Evolutionary conservation across 257 asterid species (phyloP), one percentile per base, ranked within the genome.

Genomic region (Capsicum chinense): DNA sequence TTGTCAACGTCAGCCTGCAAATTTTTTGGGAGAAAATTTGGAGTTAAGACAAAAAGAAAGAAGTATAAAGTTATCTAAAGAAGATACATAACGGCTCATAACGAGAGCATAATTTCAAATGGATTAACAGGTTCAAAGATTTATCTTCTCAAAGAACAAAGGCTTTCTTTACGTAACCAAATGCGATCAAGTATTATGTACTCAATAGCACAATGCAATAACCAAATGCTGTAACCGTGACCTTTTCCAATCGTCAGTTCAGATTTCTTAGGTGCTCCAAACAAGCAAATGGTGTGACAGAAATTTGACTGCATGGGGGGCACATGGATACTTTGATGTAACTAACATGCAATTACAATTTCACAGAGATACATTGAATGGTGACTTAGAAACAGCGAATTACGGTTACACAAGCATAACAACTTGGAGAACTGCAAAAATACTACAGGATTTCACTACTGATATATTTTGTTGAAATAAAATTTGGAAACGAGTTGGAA

Each of bases 1-100:
- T 84, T 82, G 80, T 87, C 87, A 67, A 84, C 73, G 17, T 84
- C 89, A 56, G 86, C 89, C 89, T 87, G 87, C 58, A 50, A 80
- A 7, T 47, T 48, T 68, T 33, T 14, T 15, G 54, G 37, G 59
- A 16, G 79, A 56, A 83, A 71, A 4, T 50, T 52, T 54, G 48
- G 1, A 54, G 81, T 78, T 78, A 54, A 54, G 47, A 26, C 15
- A 54, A 26, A 78, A 54, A 52, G 81, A 52, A 54, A 76, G 81
- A 52, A 52, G 47, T 8, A 26, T 26, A 54, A 54, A 74, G 15
- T 76, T 54, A 26, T 54, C 48, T 14, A 76, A 52, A 52, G 63
- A 76, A 76, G 47, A 76, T 26, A 26, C 33, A 26, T 48, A 48
- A 42, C 39, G n/a, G 58, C 79, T 71, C 57, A 71, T 70, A 70